Evolutionary conservation across 306 rosid species (phyloP).

Genomic region (Lathyrus oleraceus): DNA sequence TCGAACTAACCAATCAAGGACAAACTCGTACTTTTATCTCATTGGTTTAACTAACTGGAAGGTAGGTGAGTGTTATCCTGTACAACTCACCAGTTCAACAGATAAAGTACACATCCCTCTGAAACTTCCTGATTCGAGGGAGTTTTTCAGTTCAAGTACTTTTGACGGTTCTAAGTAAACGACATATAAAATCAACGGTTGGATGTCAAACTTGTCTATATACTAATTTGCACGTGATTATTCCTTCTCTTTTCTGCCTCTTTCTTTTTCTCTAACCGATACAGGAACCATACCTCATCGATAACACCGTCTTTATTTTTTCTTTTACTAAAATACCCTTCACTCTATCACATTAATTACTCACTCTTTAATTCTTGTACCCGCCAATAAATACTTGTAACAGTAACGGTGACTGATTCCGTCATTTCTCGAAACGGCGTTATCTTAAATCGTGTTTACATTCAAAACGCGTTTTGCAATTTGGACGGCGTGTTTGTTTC

Average conservation of each 20-base stretch:
- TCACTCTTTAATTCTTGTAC: slow-evolving; percentile 25
- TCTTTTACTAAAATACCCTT: slow-evolving; percentile 39
- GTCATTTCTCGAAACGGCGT: slow-evolving; percentile 38
- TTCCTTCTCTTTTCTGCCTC: slow-evolving; percentile 42
- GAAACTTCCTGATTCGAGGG: slow-evolving; percentile 35
- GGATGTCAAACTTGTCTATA: slow-evolving; percentile 11
- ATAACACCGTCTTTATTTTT: slow-evolving; percentile 34
- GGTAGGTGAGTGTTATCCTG: slow-evolving; percentile 56
- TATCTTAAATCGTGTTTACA: slow-evolving; percentile 24
- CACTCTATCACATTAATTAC: neutral
- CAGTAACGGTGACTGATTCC: slow-evolving; percentile 37
- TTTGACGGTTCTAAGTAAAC: slow-evolving; percentile 37
- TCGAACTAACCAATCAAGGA: slow-evolving; percentile 23
- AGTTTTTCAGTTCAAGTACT: neutral
- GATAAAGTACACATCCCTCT: slow-evolving; percentile 42
- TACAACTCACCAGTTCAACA: slow-evolving; percentile 46
- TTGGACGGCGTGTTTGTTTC: slow-evolving; percentile 78
- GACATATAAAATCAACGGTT: slow-evolving; percentile 38
- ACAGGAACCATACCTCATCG: slow-evolving; percentile 49
- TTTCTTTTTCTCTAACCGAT: slow-evolving; percentile 50
- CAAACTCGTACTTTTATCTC: slow-evolving; percentile 15
- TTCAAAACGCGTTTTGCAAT: slow-evolving; percentile 74
- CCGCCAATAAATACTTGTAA: slow-evolving; percentile 40
- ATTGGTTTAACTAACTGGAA: slow-evolving; percentile 51
- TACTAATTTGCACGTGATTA: slow-evolving; percentile 45